Evolutionary conservation across 495 filamentous ascomycete species (phyloP).

Genomic region (Podospora pseudocomata): DNA sequence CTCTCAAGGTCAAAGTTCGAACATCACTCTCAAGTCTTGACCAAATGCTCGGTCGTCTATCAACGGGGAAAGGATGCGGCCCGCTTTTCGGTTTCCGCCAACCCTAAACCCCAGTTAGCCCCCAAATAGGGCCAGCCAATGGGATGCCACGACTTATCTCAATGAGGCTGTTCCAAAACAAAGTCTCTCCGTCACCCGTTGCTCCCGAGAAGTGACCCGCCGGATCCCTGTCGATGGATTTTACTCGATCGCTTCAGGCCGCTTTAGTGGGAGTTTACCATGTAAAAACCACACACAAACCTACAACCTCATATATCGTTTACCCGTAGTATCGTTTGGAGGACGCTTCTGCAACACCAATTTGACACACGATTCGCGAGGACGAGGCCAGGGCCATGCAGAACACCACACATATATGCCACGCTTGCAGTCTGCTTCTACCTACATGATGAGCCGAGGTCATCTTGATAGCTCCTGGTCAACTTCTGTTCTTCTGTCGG

Average conservation of each 20-base stretch:
- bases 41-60: background rate
- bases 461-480: background rate
- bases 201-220: slow-evolving; percentile 30
- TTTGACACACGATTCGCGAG: background rate
- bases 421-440: background rate
- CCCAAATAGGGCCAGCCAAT: slow-evolving; percentile 32
- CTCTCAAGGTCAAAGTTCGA: too few relatives aligned
- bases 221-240: slow-evolving; percentile 29
- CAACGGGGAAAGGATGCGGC: background rate
- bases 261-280: background rate
- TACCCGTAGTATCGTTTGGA: background rate
- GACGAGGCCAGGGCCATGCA: background rate
- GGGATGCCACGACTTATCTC: slow-evolving; percentile 9
- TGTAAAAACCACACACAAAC: background rate
- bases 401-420: background rate
- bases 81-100: background rate
- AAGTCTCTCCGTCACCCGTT: slow-evolving; percentile 26
- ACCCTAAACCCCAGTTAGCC: slow-evolving; percentile 12
- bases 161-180: slow-evolving; percentile 33
- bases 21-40: background rate
- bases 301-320: background rate
- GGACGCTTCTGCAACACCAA: background rate
- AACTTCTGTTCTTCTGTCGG: background rate
- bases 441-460: background rate
- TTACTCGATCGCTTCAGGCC: slow-evolving; percentile 37